Percentiles rank a stretch among this genome's conserved stretches.
These are phyloP conservation scores for Hypoxylon fuscum DNA, from an alignment of 495 filamentous ascomycete species.

Conservation along the genomic window DNA sequence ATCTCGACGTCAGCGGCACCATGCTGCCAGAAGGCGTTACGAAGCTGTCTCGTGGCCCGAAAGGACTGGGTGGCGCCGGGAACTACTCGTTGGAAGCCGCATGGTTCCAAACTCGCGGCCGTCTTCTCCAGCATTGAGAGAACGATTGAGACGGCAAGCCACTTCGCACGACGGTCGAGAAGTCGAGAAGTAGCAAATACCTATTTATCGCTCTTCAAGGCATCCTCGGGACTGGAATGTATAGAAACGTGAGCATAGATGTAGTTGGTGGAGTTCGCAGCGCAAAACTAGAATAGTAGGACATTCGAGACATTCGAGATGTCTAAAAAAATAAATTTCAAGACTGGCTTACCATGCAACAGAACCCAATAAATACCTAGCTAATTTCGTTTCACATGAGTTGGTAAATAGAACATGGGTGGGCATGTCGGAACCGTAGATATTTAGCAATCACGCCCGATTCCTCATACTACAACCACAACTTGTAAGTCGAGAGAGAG, in stretches of 20 bases:
- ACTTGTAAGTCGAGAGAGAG: background rate
- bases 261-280: background rate
- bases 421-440: background rate
- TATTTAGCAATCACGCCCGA: no score
- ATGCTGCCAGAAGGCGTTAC: slow-evolving; percentile 74
- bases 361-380: background rate
- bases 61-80: slow-evolving; percentile 63
- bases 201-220: background rate
- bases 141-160: background rate
- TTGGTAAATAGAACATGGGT: no score
- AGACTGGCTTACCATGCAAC: slow-evolving; percentile 7
- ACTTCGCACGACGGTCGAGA: slow-evolving; percentile 6
- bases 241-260: background rate
- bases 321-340: no score
- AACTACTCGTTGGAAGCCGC: slow-evolving; percentile 71
- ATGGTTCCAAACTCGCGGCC: slow-evolving; percentile 78
- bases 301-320: no score
- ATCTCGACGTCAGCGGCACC: slow-evolving; percentile 66
- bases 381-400: background rate
- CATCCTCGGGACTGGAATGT: slow-evolving; percentile 17
- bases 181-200: slow-evolving; percentile 8
- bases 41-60: slow-evolving; percentile 67
- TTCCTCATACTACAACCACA: background rate
- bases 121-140: slow-evolving; percentile 84
- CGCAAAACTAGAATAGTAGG: no score